phyloP scores from a whole-genome alignment of 495 filamentous ascomycete genomes.

The Neurospora discreta region DNA sequence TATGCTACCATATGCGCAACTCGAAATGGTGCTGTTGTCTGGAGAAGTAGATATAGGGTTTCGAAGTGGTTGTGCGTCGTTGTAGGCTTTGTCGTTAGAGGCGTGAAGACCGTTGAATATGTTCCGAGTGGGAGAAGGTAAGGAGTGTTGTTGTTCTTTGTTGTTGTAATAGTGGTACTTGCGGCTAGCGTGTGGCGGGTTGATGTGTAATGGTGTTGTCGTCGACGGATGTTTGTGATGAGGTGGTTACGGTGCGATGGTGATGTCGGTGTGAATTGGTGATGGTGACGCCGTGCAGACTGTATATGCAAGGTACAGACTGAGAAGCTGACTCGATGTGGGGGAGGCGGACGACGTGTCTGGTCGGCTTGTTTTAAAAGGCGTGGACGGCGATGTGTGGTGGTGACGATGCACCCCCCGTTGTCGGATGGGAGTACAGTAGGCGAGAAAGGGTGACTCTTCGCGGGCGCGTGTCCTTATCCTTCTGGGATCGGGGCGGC shows the following conservation, averaged over 20 bases:
- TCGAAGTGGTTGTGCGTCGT: background rate
- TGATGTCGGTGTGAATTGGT: background rate
- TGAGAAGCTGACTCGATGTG: slow-evolving; percentile 9
- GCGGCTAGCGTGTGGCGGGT: background rate
- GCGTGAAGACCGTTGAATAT: background rate
- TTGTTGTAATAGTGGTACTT: background rate
- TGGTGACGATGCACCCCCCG: slow-evolving; percentile 4
- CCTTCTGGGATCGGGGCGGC: slow-evolving; percentile 1
- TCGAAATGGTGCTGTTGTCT: background rate
- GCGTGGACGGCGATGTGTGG: background rate
- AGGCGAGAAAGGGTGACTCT: slow-evolving; percentile 25
- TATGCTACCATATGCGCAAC: slow-evolving; percentile 21
- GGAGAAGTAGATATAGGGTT: background rate
- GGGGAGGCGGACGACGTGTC: background rate
- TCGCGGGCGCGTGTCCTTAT: slow-evolving; percentile 24
- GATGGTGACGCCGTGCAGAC: slow-evolving; percentile 6
- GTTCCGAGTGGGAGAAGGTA: background rate
- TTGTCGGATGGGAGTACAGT: slow-evolving; percentile 7
- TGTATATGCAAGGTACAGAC: slow-evolving; percentile 11
- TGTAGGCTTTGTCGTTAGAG: background rate
- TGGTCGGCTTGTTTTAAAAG: background rate
- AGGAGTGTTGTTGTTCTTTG: slow-evolving; percentile 1
- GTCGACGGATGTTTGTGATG: slow-evolving; percentile 3
- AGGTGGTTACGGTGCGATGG: slow-evolving; percentile 3
- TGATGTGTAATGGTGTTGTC: slow-evolving; percentile 1